Percentiles rank a stretch among this genome's conserved stretches.
Conservation (phyloP, 2,329 filamentous ascomycete species). For the Boeremia lycopersici region DNA sequence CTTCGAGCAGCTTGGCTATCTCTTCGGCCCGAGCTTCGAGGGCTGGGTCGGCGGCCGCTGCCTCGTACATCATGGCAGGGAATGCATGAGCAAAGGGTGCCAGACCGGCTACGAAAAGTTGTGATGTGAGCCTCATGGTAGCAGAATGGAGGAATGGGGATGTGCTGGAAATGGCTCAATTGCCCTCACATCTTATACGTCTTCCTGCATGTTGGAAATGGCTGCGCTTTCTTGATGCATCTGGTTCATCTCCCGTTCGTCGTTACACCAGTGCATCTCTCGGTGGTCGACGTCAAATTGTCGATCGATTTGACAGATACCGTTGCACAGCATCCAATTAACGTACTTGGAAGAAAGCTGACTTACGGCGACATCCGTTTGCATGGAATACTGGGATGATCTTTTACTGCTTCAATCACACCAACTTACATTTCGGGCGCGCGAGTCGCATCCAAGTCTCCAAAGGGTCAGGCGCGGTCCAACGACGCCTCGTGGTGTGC, state of each 20-base stretch:
- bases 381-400: constrained; percentile 1
- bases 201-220: not conserved
- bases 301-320: not conserved
- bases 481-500: not conserved
- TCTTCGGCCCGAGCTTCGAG: constrained; percentile 26
- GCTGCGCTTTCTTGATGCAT: not conserved
- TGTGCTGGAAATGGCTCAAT: not conserved
- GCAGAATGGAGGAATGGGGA: not conserved
- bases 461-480: not conserved
- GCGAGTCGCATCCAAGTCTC: constrained; percentile 6
- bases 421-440: not conserved
- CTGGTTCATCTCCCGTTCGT: constrained; percentile 1
- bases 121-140: constrained; percentile 25
- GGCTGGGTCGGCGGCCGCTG: constrained; percentile 25
- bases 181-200: not conserved
- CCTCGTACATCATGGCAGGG: constrained; percentile 29
- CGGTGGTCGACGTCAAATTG: not conserved
- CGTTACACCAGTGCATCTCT: not conserved
- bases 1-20: constrained; percentile 15
- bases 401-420: not conserved
- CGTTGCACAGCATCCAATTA: constrained; percentile 1
- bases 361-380: constrained; percentile 1
- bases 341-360: not conserved
- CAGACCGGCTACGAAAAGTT: constrained; percentile 16
- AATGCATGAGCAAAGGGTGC: constrained; percentile 25